Evolutionary conservation across 1,284 basidiomycete species (phyloP).

Genomic region (Moniliophthora roreri): DNA sequence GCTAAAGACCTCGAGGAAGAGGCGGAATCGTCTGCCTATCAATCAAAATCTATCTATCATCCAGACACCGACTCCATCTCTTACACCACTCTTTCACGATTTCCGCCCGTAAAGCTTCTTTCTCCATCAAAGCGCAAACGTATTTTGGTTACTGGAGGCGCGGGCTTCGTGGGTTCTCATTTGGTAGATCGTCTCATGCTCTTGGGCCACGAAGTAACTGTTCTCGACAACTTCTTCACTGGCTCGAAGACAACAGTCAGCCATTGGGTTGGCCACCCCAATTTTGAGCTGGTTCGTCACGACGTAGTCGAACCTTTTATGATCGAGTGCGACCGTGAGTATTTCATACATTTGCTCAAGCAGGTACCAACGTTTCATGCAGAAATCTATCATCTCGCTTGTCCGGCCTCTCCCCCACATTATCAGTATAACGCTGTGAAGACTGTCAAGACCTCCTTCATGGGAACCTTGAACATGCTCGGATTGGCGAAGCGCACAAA

Average conservation of each 20-base stretch:
- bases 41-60: slow-evolving; percentile 83
- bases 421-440: slow-evolving; percentile 96
- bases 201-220: slow-evolving; percentile 96
- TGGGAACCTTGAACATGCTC: slow-evolving; percentile 97
- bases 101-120: slow-evolving; percentile 89
- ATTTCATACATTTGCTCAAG: slow-evolving; percentile 5
- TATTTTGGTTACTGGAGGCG: slow-evolving; percentile 92
- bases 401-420: slow-evolving; percentile 93
- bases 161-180: slow-evolving; percentile 97
- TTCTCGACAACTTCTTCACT: slow-evolving; percentile 98
- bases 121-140: slow-evolving; percentile 81
- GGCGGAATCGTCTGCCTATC: slow-evolving; percentile 53
- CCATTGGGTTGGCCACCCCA: slow-evolving; percentile 96
- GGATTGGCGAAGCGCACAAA: slow-evolving; percentile 98
- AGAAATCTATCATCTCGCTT: slow-evolving; percentile 98
- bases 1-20: slow-evolving; percentile 39
- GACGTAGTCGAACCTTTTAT: slow-evolving; percentile 96
- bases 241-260: slow-evolving; percentile 93
- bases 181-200: slow-evolving; percentile 97
- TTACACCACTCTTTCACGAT: slow-evolving; percentile 88
- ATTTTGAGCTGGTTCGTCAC: slow-evolving; percentile 97
- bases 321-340: slow-evolving; percentile 94
- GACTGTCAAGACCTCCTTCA: slow-evolving; percentile 97
- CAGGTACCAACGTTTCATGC: slow-evolving; percentile 10
- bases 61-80: slow-evolving; percentile 79